Conservation (phyloP, 495 filamentous ascomycete genomes). For the Arthonia radiata region DNA sequence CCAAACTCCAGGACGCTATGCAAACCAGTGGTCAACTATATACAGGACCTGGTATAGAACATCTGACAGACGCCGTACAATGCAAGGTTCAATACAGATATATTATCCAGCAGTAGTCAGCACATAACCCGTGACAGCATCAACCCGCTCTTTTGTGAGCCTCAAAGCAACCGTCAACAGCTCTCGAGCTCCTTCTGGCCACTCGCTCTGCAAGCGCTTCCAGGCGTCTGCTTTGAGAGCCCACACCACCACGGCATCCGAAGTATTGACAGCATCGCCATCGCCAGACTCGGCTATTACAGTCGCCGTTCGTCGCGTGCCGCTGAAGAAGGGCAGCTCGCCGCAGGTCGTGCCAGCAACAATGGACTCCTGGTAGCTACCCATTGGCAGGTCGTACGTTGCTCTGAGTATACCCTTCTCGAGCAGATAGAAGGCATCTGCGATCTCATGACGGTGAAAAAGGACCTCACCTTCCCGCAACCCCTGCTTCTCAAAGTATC, state of each 20-base stretch:
- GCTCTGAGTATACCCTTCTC: constrained; percentile 71
- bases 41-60: too few relatives aligned
- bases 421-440: constrained; percentile 69
- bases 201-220: constrained; percentile 37
- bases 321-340: constrained; percentile 85
- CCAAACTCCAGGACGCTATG: too few relatives aligned
- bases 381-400: constrained; percentile 77
- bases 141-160: constrained; percentile 72
- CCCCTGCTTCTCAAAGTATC: constrained; percentile 43
- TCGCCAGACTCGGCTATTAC: constrained; percentile 69
- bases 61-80: too few relatives aligned
- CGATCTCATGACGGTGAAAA: constrained; percentile 35
- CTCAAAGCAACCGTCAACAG: constrained; percentile 64
- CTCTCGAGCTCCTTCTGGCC: constrained; percentile 59
- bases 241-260: constrained; percentile 62
- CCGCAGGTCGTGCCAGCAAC: constrained; percentile 88
- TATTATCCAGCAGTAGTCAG: too few relatives aligned
- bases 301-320: constrained; percentile 65
- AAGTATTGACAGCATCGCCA: too few relatives aligned
- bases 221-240: constrained; percentile 43
- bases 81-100: too few relatives aligned
- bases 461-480: constrained; percentile 44
- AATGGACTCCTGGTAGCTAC: constrained; percentile 69
- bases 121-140: constrained; percentile 56
- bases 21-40: too few relatives aligned